phyloP scores from a whole-genome alignment of 495 filamentous ascomycete species.

The Immersiella caudata region DNA sequence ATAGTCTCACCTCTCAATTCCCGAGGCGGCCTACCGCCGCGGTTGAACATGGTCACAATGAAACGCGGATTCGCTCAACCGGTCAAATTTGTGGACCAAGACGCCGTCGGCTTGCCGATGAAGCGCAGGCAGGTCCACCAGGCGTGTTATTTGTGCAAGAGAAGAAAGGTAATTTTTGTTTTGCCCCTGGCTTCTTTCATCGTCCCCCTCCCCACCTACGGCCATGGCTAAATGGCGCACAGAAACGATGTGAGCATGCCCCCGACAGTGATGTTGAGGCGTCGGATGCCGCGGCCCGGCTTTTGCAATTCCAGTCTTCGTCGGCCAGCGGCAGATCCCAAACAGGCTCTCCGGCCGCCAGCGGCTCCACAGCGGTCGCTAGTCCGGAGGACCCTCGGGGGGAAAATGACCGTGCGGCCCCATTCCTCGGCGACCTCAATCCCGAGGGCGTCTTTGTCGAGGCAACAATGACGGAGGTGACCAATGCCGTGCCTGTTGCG shows the following conservation, averaged over 20 bases:
- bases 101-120: slow-evolving; percentile 45
- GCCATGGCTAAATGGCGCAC: not conserved
- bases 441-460: slow-evolving; percentile 57
- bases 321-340: slow-evolving; percentile 21
- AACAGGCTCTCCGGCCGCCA: not conserved
- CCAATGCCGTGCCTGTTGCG: slow-evolving; percentile 40
- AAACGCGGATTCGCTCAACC: slow-evolving; percentile 5
- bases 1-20: no score
- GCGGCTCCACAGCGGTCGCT: not conserved
- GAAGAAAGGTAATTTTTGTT: slow-evolving; percentile 40
- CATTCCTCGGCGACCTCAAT: slow-evolving; percentile 57
- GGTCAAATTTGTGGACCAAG: slow-evolving; percentile 51
- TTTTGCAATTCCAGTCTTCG: slow-evolving; percentile 30
- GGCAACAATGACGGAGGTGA: slow-evolving; percentile 44
- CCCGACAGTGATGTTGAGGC: slow-evolving; percentile 22
- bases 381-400: not conserved
- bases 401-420: slow-evolving; percentile 30
- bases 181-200: not conserved
- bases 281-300: slow-evolving; percentile 31
- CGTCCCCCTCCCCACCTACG: not conserved
- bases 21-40: not conserved
- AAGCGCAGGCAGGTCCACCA: slow-evolving; percentile 54
- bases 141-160: slow-evolving; percentile 50
- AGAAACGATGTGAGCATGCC: slow-evolving; percentile 29
- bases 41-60: slow-evolving; percentile 3